These are phyloP conservation scores for Salix viminalis DNA, from an alignment of 345 rosid genomes.

Conservation along the genomic window DNA sequence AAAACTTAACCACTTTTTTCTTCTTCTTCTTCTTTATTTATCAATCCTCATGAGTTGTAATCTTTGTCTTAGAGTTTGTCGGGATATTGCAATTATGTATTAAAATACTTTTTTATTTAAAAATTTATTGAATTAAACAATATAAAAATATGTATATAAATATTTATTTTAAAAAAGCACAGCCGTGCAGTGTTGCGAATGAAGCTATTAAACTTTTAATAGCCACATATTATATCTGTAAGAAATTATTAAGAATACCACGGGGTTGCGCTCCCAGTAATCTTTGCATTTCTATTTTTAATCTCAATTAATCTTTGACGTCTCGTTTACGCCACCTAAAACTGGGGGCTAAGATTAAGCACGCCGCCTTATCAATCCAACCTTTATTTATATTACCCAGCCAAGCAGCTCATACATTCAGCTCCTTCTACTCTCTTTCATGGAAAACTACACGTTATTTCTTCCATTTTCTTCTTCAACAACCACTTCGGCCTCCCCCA, in stretches of 20 bases:
- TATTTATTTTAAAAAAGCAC: no score
- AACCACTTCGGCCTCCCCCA: constrained; percentile 8
- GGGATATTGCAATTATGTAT: no score
- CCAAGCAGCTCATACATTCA: background rate
- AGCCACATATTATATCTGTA: background rate
- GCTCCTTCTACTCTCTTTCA: background rate
- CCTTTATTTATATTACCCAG: background rate
- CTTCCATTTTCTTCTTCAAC: constrained; percentile 23
- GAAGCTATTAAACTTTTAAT: no score
- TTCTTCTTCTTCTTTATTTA: no score
- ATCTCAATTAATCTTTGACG: constrained; percentile 9
- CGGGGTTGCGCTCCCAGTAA: no score
- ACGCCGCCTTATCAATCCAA: background rate
- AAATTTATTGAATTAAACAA: no score
- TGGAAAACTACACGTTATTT: constrained; percentile 21
- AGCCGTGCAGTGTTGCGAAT: no score
- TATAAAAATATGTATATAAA: no score
- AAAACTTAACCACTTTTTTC: no score
- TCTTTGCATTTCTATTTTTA: background rate
- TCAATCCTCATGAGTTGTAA: no score
- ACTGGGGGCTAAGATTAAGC: background rate
- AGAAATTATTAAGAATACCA: background rate
- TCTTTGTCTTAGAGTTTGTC: no score
- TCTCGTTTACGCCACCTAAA: constrained; percentile 34
- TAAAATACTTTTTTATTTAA: no score